These are phyloP conservation scores for Porphyrellus cyaneotinctus DNA, from an alignment of 768 basidiomycete species.

Conservation along the genomic window DNA sequence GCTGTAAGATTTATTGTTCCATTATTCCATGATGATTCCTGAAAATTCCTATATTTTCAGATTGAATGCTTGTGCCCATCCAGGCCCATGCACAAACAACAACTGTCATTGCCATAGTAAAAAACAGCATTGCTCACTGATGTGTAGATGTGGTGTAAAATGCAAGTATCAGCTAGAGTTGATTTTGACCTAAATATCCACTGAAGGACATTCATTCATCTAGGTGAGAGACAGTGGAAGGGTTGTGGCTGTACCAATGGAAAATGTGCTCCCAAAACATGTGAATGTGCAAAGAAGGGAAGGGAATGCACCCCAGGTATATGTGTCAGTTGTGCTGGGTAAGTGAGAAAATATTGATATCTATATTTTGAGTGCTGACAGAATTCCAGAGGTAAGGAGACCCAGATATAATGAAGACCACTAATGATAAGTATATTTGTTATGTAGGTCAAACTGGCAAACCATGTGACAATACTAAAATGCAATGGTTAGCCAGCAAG, in stretches of 20 bases:
- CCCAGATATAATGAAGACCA: background rate
- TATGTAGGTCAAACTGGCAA: constrained; percentile 15
- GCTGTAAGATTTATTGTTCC: constrained; percentile 12
- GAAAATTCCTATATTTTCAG: constrained; percentile 15
- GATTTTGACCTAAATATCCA: background rate
- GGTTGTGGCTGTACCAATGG: constrained; percentile 27
- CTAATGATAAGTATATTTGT: background rate
- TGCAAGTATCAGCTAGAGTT: constrained; percentile 31
- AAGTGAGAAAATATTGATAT: constrained; percentile 1
- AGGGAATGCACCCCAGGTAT: constrained; percentile 55
- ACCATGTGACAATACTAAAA: constrained; percentile 28
- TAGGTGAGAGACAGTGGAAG: constrained; percentile 16
- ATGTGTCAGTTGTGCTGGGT: constrained; percentile 45
- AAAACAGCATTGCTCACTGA: constrained; percentile 42
- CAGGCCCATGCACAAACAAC: constrained; percentile 41
- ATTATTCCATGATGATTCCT: background rate
- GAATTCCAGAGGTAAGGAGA: constrained; percentile 22
- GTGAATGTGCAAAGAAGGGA: constrained; percentile 32
- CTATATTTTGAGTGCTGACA: background rate
- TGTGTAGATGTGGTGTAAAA: constrained; percentile 43
- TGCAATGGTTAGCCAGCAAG: constrained; percentile 21
- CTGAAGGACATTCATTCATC: background rate
- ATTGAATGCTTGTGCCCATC: constrained; percentile 41
- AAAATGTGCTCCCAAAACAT: constrained; percentile 22
- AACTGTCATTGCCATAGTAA: constrained; percentile 40